Conservation (phyloP, 106 monocot species). For the Acorus gramineus region DNA sequence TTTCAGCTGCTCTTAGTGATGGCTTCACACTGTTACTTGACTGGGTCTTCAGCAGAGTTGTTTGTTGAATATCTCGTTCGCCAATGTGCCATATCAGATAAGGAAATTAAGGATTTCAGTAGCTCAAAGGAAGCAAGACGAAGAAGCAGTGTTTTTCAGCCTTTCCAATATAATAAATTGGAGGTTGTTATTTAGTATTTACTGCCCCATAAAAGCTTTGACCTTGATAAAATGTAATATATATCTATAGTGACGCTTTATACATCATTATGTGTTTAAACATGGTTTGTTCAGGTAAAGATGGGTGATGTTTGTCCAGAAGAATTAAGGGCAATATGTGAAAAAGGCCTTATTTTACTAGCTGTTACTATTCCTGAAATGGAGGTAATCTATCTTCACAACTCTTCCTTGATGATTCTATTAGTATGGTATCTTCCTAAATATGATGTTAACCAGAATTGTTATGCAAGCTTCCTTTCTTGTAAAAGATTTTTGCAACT, state of each 20-base stretch:
- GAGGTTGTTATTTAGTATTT: slow-evolving; percentile 28
- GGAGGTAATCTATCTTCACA: slow-evolving; percentile 45
- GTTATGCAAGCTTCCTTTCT: not conserved
- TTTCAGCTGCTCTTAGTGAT: slow-evolving; percentile 88
- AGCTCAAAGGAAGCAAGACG: slow-evolving; percentile 25
- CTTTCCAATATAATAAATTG: slow-evolving; percentile 56
- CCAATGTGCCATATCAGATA: slow-evolving; percentile 75
- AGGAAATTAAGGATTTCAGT: slow-evolving; percentile 39
- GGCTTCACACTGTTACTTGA: slow-evolving; percentile 93
- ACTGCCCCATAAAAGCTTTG: too few relatives aligned
- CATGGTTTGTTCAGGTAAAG: slow-evolving; percentile 30
- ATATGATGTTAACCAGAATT: not conserved
- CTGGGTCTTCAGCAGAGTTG: slow-evolving; percentile 55
- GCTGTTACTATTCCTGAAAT: slow-evolving; percentile 94
- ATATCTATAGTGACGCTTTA: too few relatives aligned
- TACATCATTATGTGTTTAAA: too few relatives aligned
- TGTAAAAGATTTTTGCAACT: not conserved
- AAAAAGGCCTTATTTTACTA: slow-evolving; percentile 81
- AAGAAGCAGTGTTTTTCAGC: slow-evolving; percentile 33
- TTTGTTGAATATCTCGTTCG: slow-evolving; percentile 75
- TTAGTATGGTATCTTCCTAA: not conserved
- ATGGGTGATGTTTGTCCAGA: slow-evolving; percentile 35
- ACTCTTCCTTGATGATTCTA: not conserved
- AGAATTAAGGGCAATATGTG: slow-evolving; percentile 73
- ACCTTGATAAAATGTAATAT: too few relatives aligned